phyloP scores from a whole-genome alignment of 768 basidiomycete species.

The Kwoniella newhampshirensis region DNA sequence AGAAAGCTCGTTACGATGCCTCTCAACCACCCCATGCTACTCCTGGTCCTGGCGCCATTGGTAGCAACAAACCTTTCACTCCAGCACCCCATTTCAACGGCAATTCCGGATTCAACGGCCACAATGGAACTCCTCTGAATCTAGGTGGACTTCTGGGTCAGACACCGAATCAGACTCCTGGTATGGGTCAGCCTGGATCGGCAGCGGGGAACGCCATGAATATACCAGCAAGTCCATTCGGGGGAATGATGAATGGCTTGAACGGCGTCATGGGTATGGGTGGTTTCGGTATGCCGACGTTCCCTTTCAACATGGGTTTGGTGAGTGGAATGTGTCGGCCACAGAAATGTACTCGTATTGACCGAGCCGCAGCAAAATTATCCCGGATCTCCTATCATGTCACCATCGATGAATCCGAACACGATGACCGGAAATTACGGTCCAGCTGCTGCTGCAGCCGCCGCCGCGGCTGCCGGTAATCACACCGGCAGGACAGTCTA shows the following conservation, averaged over 20 bases:
- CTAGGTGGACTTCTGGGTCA: constrained; percentile 23
- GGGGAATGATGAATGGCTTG: constrained; percentile 24
- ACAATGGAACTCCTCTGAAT: constrained; percentile 11
- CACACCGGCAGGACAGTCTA: constrained; percentile 85
- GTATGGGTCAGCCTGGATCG: constrained; percentile 22
- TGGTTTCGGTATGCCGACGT: constrained; percentile 33
- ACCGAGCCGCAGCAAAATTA: constrained; percentile 13
- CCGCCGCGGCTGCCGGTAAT: constrained; percentile 61
- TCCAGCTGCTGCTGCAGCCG: constrained; percentile 75
- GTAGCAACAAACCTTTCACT: constrained; percentile 20
- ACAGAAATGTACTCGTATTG: constrained; percentile 3
- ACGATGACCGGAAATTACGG: constrained; percentile 68
- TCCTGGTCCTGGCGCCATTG: constrained; percentile 13
- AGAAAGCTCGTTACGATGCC: constrained; percentile 34
- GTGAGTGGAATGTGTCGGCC: constrained; percentile 14
- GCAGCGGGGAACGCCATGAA: constrained; percentile 17
- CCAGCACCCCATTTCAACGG: constrained; percentile 13
- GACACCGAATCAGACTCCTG: constrained; percentile 19
- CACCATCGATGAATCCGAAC: constrained; percentile 41
- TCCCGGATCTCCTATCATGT: constrained; percentile 27
- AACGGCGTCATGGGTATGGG: constrained; percentile 40
- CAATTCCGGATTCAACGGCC: constrained; percentile 10
- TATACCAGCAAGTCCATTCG: constrained; percentile 15
- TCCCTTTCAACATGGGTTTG: constrained; percentile 26
- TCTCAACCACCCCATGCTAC: neutral